A percentile compares a stretch with the other conserved stretches of the same genome.
Conservation (phyloP, 768 basidiomycete genomes). For the Boletus reticuloceps region DNA sequence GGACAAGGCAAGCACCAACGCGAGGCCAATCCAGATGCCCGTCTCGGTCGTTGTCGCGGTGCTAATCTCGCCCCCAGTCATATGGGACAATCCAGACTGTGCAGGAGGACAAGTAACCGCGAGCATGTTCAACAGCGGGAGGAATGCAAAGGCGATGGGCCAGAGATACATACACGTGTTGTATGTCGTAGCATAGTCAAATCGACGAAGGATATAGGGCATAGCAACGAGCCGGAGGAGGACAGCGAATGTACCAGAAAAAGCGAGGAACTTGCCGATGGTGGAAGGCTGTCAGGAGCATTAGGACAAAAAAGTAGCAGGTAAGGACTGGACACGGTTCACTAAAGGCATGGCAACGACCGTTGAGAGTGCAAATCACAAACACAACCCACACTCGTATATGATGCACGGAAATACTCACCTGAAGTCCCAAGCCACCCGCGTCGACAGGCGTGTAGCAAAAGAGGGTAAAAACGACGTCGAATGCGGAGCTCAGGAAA, state of each 20-base stretch:
- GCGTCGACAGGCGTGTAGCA: conserved; percentile 52
- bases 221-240: conserved; percentile 47
- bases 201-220: conserved; percentile 31
- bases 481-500: conserved; percentile 54
- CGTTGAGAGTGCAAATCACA: too few species aligned
- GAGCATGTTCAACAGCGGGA: conserved; percentile 5
- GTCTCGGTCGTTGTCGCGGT: not conserved
- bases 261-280: conserved; percentile 55
- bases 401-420: conserved; percentile 13
- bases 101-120: not conserved
- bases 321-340: too few species aligned
- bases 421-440: conserved; percentile 56
- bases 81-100: not conserved
- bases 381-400: too few species aligned
- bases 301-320: not conserved
- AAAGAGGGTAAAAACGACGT: conserved; percentile 61
- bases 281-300: conserved; percentile 40
- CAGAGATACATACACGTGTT: conserved; percentile 6
- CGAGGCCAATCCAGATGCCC: conserved; percentile 49
- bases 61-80: not conserved
- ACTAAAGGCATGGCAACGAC: too few species aligned
- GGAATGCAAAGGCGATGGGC: not conserved
- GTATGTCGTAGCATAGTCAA: conserved; percentile 5
- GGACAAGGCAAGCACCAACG: conserved; percentile 38
- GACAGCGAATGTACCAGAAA: conserved; percentile 46